Evolutionary conservation across 2,329 filamentous ascomycete species (phyloP).

Genomic region (Botrytis byssoidea): DNA sequence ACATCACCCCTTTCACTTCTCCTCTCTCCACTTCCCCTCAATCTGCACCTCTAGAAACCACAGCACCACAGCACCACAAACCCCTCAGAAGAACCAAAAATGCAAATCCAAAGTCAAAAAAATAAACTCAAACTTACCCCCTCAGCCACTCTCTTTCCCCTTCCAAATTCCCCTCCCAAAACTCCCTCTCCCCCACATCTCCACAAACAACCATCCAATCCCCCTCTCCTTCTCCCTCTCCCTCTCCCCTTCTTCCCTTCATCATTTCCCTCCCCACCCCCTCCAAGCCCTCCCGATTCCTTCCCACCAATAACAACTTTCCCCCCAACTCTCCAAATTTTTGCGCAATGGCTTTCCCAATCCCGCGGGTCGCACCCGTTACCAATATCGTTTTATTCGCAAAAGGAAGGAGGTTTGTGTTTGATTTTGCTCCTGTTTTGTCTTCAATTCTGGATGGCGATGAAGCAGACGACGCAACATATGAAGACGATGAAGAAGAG

Average conservation of each 20-base stretch:
- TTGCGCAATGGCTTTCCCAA: conserved; percentile 65
- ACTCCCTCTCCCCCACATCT: conserved; percentile 33
- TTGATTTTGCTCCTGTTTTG: neutral
- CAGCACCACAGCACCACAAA: neutral
- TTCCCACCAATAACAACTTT: conserved; percentile 59
- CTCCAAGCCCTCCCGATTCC: conserved; percentile 58
- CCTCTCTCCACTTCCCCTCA: neutral
- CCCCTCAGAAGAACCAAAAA: neutral
- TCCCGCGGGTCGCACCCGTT: conserved; percentile 69
- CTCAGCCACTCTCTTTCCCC: neutral
- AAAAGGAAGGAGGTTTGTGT: neutral
- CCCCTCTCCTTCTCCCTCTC: neutral
- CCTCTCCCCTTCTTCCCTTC: conserved; percentile 53
- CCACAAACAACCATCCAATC: conserved; percentile 33
- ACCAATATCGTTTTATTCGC: conserved; percentile 49
- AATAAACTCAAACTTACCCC: neutral
- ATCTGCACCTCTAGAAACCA: neutral
- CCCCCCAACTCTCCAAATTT: conserved; percentile 64
- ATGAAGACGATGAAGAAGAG: neutral
- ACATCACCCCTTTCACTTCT: neutral
- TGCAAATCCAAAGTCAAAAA: neutral
- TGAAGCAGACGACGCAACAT: neutral
- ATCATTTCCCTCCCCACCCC: conserved; percentile 49
- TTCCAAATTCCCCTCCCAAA: conserved; percentile 30
- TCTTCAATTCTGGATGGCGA: neutral